phyloP scores from a whole-genome alignment of 2,329 filamentous ascomycete species.

The Diaporthe sp. region DNA sequence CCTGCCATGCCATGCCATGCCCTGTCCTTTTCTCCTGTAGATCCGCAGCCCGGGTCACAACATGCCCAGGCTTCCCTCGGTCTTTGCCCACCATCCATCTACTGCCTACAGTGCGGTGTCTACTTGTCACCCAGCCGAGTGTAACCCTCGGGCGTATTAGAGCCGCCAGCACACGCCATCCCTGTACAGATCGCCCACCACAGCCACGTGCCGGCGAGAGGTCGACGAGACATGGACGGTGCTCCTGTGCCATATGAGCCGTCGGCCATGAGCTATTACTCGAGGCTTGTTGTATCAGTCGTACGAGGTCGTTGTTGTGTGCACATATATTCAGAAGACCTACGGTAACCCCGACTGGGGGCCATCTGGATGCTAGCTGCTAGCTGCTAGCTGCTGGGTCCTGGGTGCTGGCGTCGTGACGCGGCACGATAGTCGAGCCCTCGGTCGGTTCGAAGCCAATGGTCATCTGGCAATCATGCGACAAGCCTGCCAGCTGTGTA shows the following conservation, averaged over 20 bases:
- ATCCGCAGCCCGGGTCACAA: slow-evolving; percentile 31
- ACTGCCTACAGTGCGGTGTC: neutral
- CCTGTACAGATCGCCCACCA: slow-evolving; percentile 38
- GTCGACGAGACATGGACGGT: slow-evolving; percentile 13
- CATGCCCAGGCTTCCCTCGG: slow-evolving; percentile 25
- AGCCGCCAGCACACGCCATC: slow-evolving; percentile 34
- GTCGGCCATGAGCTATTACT: neutral
- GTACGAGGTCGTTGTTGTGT: slow-evolving; percentile 2
- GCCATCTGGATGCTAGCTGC: neutral
- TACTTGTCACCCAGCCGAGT: slow-evolving; percentile 28
- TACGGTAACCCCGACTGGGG: neutral
- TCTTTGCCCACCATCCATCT: slow-evolving; percentile 11
- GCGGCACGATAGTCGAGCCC: slow-evolving; percentile 28
- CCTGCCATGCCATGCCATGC: neutral
- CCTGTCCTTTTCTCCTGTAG: slow-evolving; percentile 28
- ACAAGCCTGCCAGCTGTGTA: slow-evolving; percentile 24
- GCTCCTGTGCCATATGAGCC: slow-evolving; percentile 6
- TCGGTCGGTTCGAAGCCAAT: slow-evolving; percentile 24
- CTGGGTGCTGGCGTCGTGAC: slow-evolving; percentile 2
- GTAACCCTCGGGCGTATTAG: slow-evolving; percentile 27
- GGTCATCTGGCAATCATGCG: slow-evolving; percentile 38
- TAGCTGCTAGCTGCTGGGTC: neutral
- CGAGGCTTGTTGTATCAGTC: slow-evolving; percentile 3
- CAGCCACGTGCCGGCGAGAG: slow-evolving; percentile 35
- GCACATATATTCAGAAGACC: neutral